These are phyloP conservation scores for Zanthoxylum bungeanum DNA, from an alignment of 345 rosid genomes.

Conservation along the genomic window DNA sequence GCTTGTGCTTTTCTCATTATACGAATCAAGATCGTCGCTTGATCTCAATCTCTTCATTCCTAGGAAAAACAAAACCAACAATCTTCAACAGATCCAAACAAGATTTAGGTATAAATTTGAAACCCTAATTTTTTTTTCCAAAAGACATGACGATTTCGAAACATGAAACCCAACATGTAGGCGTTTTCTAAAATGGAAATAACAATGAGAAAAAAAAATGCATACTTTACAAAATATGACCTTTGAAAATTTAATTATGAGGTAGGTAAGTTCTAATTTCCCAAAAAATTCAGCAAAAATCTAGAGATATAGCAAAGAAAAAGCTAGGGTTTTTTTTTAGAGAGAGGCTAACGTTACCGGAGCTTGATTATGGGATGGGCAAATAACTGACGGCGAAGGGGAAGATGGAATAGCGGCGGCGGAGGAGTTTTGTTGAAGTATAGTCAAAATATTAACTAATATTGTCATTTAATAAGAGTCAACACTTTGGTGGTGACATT, in stretches of 20 bases:
- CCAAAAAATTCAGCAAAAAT: neutral
- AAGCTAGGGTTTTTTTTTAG: neutral
- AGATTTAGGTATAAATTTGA: neutral
- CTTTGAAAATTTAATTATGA: neutral
- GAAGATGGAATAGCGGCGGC: neutral
- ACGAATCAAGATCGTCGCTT: conserved; percentile 70
- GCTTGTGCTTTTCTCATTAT: conserved; percentile 36
- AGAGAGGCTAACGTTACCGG: neutral
- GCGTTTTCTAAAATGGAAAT: neutral
- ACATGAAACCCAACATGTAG: neutral
- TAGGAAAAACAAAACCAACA: neutral
- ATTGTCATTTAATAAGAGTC: conserved; percentile 7
- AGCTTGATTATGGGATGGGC: neutral
- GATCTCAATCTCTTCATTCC: conserved; percentile 85
- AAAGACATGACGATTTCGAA: neutral
- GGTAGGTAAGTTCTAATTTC: neutral
- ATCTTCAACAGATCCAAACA: neutral
- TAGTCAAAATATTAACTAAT: neutral
- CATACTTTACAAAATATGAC: neutral
- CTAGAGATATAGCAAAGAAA: neutral
- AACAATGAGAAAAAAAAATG: neutral
- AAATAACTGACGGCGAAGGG: neutral
- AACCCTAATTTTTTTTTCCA: conserved; percentile 7
- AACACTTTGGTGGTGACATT: conserved; percentile 23
- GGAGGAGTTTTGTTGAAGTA: neutral